These are phyloP conservation scores for Geranomyces variabilis DNA, from an alignment of 192 early-diverging fungal species.

Conservation along the genomic window DNA sequence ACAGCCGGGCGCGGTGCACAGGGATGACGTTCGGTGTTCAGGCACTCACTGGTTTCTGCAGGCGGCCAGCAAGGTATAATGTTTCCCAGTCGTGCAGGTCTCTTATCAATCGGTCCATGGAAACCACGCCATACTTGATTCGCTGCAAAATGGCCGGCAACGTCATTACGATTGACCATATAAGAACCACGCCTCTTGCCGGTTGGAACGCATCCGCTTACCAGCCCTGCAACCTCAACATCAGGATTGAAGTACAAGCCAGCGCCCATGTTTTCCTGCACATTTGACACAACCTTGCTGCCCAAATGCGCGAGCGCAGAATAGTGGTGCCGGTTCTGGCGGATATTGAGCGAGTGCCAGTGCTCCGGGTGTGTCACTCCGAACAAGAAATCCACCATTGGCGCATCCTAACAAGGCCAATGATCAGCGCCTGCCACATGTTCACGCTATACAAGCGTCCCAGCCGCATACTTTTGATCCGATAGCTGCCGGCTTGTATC, in stretches of 20 bases:
- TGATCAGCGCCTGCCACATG: neutral
- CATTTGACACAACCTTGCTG: slow-evolving; percentile 64
- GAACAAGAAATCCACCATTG: slow-evolving; percentile 96
- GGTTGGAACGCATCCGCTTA: slow-evolving; percentile 48
- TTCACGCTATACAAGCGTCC: neutral
- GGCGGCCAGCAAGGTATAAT: slow-evolving; percentile 91
- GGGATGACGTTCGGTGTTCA: neutral
- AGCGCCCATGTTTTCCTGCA: slow-evolving; percentile 87
- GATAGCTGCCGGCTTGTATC: slow-evolving; percentile 54
- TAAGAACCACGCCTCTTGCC: neutral
- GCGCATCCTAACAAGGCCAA: slow-evolving; percentile 51
- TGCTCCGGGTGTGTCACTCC: slow-evolving; percentile 93
- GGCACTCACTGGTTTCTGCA: slow-evolving; percentile 89
- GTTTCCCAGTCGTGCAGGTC: slow-evolving; percentile 95
- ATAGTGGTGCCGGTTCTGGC: slow-evolving; percentile 91
- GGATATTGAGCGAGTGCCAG: slow-evolving; percentile 96
- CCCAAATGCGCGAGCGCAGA: slow-evolving; percentile 79
- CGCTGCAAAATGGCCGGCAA: slow-evolving; percentile 38
- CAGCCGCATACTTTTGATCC: slow-evolving; percentile 30
- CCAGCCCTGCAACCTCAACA: slow-evolving; percentile 82
- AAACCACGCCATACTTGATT: slow-evolving; percentile 97
- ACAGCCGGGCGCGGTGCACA: neutral
- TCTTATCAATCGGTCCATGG: slow-evolving; percentile 80
- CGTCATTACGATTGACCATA: neutral
- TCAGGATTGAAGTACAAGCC: slow-evolving; percentile 96